These are phyloP conservation scores for Dinochytrium kinnereticum DNA, from an alignment of 371 early-diverging fungal genomes.

Conservation along the genomic window DNA sequence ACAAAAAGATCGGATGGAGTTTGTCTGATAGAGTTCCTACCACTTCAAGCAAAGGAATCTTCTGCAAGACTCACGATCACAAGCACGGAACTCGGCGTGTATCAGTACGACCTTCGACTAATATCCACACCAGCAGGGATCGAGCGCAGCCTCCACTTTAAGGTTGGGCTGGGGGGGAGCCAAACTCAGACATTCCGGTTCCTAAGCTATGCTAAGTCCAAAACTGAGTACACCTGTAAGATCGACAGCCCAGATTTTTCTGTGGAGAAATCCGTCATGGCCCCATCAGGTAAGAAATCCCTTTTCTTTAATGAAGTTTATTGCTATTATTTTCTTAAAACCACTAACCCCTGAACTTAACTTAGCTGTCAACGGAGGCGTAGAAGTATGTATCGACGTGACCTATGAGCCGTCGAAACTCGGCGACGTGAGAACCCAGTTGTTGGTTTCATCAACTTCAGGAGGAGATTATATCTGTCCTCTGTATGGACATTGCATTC, in stretches of 20 bases:
- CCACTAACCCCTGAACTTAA: no score
- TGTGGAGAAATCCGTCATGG: slow-evolving; percentile 57
- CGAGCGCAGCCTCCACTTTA: slow-evolving; percentile 58
- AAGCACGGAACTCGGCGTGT: slow-evolving; percentile 54
- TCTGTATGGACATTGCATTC: slow-evolving; percentile 55
- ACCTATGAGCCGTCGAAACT: slow-evolving; percentile 63
- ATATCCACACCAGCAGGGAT: slow-evolving; percentile 40
- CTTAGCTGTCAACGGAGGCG: slow-evolving; percentile 47
- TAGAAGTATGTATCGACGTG: slow-evolving; percentile 57
- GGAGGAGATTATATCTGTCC: slow-evolving; percentile 64
- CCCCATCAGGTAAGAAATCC: slow-evolving; percentile 48
- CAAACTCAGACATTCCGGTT: slow-evolving; percentile 61
- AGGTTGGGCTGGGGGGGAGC: slow-evolving; percentile 56
- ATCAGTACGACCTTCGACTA: slow-evolving; percentile 57
- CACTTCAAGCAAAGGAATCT: slow-evolving; percentile 53
- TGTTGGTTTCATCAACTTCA: slow-evolving; percentile 47
- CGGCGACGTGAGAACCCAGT: slow-evolving; percentile 54
- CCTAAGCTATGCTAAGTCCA: slow-evolving; percentile 51
- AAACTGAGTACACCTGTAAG: slow-evolving; percentile 57
- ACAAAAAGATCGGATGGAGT: slow-evolving; percentile 48
- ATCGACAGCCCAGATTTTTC: slow-evolving; percentile 57
- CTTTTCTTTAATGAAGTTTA: no score
- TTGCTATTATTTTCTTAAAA: no score
- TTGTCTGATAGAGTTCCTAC: slow-evolving; percentile 52
- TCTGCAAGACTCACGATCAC: slow-evolving; percentile 44